Evolutionary conservation across 306 rosid genomes (phyloP), one percentile per base, ranked within the genome.

Genomic region (Senna tora): DNA sequence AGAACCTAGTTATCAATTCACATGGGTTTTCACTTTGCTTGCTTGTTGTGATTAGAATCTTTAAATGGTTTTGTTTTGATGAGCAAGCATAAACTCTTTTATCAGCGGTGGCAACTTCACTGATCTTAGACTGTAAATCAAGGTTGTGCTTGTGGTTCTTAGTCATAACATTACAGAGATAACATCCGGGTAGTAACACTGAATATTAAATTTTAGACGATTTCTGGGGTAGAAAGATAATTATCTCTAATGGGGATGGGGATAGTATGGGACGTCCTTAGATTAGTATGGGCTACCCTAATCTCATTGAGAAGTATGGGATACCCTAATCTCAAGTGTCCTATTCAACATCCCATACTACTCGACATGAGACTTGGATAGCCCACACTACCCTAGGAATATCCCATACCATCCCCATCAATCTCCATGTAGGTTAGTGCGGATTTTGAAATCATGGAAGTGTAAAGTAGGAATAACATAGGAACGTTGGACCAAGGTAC

Each of bases 1-100:
- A 55, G 65, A 69, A 63, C 60, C 54, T 45, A 54, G 32, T 43
- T 52, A n/a, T 65, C 52, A 15, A 60, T 45, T 25, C 33, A 71
- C 33, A 46, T 10, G 38, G 11, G 52, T 66, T 19, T 36, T 45
- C 28, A 17, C 38, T 13, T 25, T 25, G 36, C 54, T 61, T 38
- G 64, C 56, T 25, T 7, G 7, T 65, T 33, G 38, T 25, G 3
- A 25, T 25, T 1, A 25, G 30, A 25, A 25, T 25, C 30, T 1
- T 25, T 1, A 25, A 1, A 25, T 25, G 30, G 30, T 3, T 25
- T 1, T 7, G 16, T 45, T 47, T 47, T 47, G 20, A n/a, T 15
- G 9, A 47, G 53, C 20, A 47, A 47, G 20, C 20, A 47, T 47
- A 45, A 45, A 45, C 50, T 45, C 50, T 45, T 15, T 2, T 45